Conservation (phyloP, 352 stramenopile species). For the Phytopythium mirpurense region DNA sequence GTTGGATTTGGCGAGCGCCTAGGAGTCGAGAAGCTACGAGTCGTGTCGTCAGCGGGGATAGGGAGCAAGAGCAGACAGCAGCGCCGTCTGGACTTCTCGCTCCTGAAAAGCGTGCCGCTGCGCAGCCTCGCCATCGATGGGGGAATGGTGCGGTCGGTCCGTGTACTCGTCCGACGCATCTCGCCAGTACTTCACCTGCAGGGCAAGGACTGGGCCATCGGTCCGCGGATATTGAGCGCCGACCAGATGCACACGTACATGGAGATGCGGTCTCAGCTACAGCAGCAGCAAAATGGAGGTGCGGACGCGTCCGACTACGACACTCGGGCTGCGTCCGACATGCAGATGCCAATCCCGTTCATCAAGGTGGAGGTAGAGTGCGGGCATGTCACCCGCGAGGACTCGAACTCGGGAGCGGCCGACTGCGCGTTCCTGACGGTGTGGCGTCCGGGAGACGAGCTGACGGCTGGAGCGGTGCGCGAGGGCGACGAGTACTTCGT, state of each 20-base stretch:
- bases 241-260: slow-evolving; percentile 51
- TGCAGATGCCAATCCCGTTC: slow-evolving; percentile 48
- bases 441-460: slow-evolving; percentile 56
- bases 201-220: slow-evolving; percentile 51
- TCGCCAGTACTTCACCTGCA: slow-evolving; percentile 64
- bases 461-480: slow-evolving; percentile 29
- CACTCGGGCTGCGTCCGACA: slow-evolving; percentile 15
- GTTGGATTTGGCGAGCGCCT: slow-evolving; percentile 34
- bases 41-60: slow-evolving; percentile 2
- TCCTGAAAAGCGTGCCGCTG: slow-evolving; percentile 65
- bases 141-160: slow-evolving; percentile 55
- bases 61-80: slow-evolving; percentile 20
- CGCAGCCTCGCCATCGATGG: slow-evolving; percentile 53
- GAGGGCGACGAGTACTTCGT: slow-evolving; percentile 58
- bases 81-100: slow-evolving; percentile 23
- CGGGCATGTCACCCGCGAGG: slow-evolving; percentile 20
- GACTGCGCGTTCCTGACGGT: slow-evolving; percentile 47
- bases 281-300: slow-evolving; percentile 9
- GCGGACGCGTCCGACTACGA: slow-evolving; percentile 9
- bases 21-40: slow-evolving; percentile 36
- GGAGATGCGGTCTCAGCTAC: slow-evolving; percentile 34
- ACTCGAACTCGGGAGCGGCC: slow-evolving; percentile 6
- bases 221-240: slow-evolving; percentile 60
- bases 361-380: slow-evolving; percentile 66
- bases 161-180: slow-evolving; percentile 40